Base-by-base conservation (phyloP, 306 rosid genomes). In the Vicia sativa region DNA sequence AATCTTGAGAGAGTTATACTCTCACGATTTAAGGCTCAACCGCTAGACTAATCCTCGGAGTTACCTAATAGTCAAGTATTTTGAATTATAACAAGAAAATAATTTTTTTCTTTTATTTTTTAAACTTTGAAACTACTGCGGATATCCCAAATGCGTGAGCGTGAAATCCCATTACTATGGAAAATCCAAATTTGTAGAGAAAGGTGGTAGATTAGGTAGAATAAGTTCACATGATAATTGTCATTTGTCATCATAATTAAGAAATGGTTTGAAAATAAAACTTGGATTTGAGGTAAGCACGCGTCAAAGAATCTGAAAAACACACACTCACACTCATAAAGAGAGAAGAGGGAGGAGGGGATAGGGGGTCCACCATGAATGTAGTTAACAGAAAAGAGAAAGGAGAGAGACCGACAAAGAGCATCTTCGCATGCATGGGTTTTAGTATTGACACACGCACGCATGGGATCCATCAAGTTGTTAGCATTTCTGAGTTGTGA, bases 381-480 rank as follows among this genome's bases (percentile, higher is more conserved):
- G 25, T 41, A 29, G 73, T 11, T 15, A 37, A 43, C 4, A 29
- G 11, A 72, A 67, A 1, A 69, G 54, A 34, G 60, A 37, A 23
- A 23, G 26, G 26, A 14, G 56, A 11, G 9, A 74, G 75, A 57
- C 80, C 86, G 91, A 88, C 96, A 86, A 82, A 86, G 84, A 78
- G 97, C 97, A 91, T 89, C 95, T 87, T 83, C 62, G 46, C 75
- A 72, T 78, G 82, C 82, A 78, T 78, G 82, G 75, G 44, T 52
- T 80, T 60, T 43, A 49, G 57, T 25, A 54, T 77, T 70, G 44
- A 11, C 66, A 10, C 65, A 34, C 61, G 11, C 35, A 48, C 54
- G 26, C 64, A 37, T 26, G 28, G 4, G 52, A 46, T 4, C 37
- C 37, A 31, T 31, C 11, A 9, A 48, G 3, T 23, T 19, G 29